Conservation (phyloP, 768 basidiomycete species). For the Lentinus brumalis region DNA sequence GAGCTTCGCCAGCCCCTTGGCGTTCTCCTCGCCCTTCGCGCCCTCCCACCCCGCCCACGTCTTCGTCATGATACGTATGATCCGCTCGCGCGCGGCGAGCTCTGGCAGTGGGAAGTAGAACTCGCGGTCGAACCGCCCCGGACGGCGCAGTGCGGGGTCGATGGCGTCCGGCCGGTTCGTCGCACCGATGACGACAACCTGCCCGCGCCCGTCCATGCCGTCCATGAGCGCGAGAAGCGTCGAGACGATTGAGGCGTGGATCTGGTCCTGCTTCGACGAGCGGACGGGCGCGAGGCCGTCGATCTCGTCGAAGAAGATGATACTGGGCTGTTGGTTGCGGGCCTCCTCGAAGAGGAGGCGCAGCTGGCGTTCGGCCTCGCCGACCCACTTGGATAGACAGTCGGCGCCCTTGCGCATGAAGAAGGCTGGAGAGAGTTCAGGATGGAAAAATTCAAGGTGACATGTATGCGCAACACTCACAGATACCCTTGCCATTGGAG, state of each 20-base stretch:
- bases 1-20: constrained; percentile 75
- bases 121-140: constrained; percentile 95
- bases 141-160: constrained; percentile 91
- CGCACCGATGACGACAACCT: constrained; percentile 97
- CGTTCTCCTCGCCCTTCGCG: constrained; percentile 47
- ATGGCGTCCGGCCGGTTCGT: constrained; percentile 98
- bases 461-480: constrained; percentile 39
- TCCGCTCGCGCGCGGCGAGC: constrained; percentile 82
- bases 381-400: constrained; percentile 98
- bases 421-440: constrained; percentile 61
- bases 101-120: constrained; percentile 96
- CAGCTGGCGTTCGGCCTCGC: constrained; percentile 96
- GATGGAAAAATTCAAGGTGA: not conserved
- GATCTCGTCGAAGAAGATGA: constrained; percentile 99
- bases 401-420: constrained; percentile 99
- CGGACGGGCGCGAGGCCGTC: constrained; percentile 98
- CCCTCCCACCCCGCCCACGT: constrained; percentile 86
- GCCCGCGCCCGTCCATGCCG: constrained; percentile 98
- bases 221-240: constrained; percentile 98
- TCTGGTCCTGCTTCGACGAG: constrained; percentile 98
- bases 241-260: constrained; percentile 96
- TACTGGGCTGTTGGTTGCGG: constrained; percentile 86
- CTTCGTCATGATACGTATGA: constrained; percentile 86
- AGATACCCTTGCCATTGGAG: constrained; percentile 82
- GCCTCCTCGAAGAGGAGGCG: constrained; percentile 97